Evolutionary conservation across 2,329 filamentous ascomycete genomes (phyloP), one percentile per base, ranked within the genome.

Genomic region (Graphilbum ipis-grandicollis): DNA sequence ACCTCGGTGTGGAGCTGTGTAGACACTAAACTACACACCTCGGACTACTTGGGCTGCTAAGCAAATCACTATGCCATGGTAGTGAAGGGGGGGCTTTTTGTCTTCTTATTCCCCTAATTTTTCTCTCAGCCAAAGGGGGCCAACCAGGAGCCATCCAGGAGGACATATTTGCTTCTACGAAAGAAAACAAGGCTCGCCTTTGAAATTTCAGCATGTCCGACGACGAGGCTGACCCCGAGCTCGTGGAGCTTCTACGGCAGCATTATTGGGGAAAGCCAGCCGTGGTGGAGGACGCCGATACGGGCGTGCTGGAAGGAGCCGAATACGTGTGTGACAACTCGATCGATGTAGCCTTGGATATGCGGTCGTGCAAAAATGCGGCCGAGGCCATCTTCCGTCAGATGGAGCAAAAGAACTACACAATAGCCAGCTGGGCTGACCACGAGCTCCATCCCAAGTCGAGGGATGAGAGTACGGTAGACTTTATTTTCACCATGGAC

Each of bases 401-500:
- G 53, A 96, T 98, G 84, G 71, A 84, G 54, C 67, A 75, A 53
- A 84, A 83, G 51, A 60, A 66, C 28, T 96, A 92, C 57, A 90
- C 82, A 5, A 84, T 82, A 0, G 71, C 80, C 42, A 79, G 75
- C 9, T 98, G 90, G 90, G 73, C 81, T 13, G 69, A 79, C 49
- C 85, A 96, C 55, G 81, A 90, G 52, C 63, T 98, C 29, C 90
- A 98, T 50, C 90, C 90, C 2, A 80, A 86, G 53, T 50, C 70
- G 31, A 84, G 84, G 7, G 77, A 92, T 51, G 80, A 83, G 50
- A 67, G 58, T 35, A 86, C 84, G 0, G 73, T 93, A 18, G 78
- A 82, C 44, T 96, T 98, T 53, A 88, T 98, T 48, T 96, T 98
- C 54, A 84, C 82, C 17, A 93, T 98, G 84, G 90, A 98, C 53